Percentiles rank a stretch among this genome's conserved stretches.
Conservation (phyloP, 2,329 filamentous ascomycete genomes). For the Aspergillus melleus region DNA sequence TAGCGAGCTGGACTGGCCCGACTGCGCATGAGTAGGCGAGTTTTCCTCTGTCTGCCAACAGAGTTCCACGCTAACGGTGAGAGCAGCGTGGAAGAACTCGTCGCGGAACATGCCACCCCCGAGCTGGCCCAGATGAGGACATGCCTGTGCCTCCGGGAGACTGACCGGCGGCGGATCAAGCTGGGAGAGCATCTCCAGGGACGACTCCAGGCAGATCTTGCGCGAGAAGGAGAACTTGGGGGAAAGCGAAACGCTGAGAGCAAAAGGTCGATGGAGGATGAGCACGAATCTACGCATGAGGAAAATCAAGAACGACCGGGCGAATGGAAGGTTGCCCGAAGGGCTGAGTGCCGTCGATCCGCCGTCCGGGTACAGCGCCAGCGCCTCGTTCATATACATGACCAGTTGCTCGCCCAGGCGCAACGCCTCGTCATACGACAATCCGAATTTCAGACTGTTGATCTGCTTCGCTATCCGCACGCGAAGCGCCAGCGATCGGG, state of each 20-base stretch:
- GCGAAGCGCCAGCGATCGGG: conserved; percentile 29
- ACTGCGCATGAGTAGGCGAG: conserved; percentile 5
- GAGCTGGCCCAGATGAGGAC: conserved; percentile 31
- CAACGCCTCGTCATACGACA: conserved; percentile 36
- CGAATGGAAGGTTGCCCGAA: conserved; percentile 24
- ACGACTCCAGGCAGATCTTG: conserved; percentile 38
- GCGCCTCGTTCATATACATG: conserved; percentile 23
- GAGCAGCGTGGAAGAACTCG: conserved; percentile 34
- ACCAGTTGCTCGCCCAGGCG: conserved; percentile 30
- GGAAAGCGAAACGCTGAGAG: conserved; percentile 32
- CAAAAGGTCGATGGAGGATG: conserved; percentile 51
- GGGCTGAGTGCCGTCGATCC: conserved; percentile 3
- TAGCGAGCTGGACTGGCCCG: conserved; percentile 11
- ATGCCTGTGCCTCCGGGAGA: conserved; percentile 19
- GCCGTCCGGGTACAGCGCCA: conserved; percentile 25
- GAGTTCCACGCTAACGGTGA: conserved; percentile 35
- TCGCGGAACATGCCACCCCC: conserved; percentile 38
- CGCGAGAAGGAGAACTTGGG: conserved; percentile 40
- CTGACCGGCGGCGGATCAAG: conserved; percentile 21
- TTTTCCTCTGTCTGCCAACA: conserved; percentile 31
- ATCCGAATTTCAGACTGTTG: conserved; percentile 30
- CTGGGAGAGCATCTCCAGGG: conserved; percentile 36
- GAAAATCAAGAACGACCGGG: conserved; percentile 48
- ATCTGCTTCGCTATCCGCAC: conserved; percentile 31
- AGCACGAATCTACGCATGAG: conserved; percentile 57